Evolutionary conservation across 148 eudicot species (phyloP).

Genomic region (Rhododendron griersonianum): DNA sequence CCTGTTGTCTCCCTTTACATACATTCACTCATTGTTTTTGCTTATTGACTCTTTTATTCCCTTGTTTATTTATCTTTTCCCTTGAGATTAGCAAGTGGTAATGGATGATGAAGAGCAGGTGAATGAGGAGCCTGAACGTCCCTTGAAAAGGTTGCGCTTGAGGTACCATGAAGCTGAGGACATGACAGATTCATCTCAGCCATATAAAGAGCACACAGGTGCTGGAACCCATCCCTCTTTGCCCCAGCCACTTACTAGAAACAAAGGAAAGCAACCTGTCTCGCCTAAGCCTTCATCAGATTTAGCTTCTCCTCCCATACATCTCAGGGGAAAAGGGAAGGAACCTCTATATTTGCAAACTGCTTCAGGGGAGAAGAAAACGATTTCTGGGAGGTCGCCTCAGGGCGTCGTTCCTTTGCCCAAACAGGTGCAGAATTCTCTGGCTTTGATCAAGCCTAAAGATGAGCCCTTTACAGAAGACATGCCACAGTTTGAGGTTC

Average conservation of each 20-base stretch:
- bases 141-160: conserved; percentile 68
- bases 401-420: conserved; percentile 16
- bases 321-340: conserved; percentile 55
- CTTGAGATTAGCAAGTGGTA: conserved; percentile 31
- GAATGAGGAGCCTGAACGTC: conserved; percentile 60
- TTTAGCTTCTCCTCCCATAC: conserved; percentile 13
- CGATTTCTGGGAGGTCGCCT: conserved; percentile 29
- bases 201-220: conserved; percentile 10
- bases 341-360: conserved; percentile 26
- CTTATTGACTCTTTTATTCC: neutral
- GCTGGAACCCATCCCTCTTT: conserved; percentile 24
- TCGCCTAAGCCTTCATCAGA: conserved; percentile 16
- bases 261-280: conserved; percentile 63
- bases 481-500: conserved; percentile 31
- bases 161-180: conserved; percentile 38
- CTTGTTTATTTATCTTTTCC: neutral
- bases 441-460: conserved; percentile 50
- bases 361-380: conserved; percentile 22
- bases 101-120: conserved; percentile 38
- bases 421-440: conserved; percentile 21
- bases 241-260: conserved; percentile 35
- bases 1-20: neutral
- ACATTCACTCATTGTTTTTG: neutral
- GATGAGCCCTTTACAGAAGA: conserved; percentile 72
- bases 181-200: conserved; percentile 6